Conservation (phyloP, 164 flowering plant genomes). For the Hamamelis virginiana region DNA sequence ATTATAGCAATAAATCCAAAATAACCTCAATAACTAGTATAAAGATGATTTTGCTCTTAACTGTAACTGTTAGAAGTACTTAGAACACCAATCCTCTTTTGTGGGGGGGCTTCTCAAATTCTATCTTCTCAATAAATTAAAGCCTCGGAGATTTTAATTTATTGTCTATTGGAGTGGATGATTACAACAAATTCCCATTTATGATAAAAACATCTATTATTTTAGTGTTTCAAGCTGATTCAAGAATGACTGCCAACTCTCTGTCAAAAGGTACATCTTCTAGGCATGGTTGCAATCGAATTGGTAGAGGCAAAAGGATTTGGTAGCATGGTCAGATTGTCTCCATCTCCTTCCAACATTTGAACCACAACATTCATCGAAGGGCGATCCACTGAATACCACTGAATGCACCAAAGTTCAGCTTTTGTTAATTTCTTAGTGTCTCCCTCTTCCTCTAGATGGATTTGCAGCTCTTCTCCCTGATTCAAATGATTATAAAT, state of each 20-base stretch:
- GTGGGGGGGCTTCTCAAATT: no score
- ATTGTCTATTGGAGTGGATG: no score
- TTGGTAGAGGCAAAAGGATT: conserved; percentile 15
- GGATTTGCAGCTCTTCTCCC: conserved; percentile 19
- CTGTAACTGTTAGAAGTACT: no score
- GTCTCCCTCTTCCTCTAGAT: conserved; percentile 21
- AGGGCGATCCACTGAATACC: conserved; percentile 24
- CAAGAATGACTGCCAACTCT: conserved; percentile 2
- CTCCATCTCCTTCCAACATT: conserved; percentile 22
- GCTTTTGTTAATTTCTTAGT: conserved; percentile 19
- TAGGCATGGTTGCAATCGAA: not conserved
- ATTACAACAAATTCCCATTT: no score
- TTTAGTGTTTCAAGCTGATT: not conserved
- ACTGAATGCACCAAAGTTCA: conserved; percentile 30
- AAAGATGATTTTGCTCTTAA: no score
- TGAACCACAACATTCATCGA: conserved; percentile 24
- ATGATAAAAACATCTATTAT: no score
- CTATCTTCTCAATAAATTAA: no score
- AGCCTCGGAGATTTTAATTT: no score
- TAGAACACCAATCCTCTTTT: no score
- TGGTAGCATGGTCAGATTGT: conserved; percentile 16
- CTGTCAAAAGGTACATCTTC: not conserved
- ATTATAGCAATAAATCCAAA: no score
- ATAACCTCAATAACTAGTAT: no score
- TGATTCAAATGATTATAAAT: conserved; percentile 25